A percentile compares a stretch with the other conserved stretches of the same genome.
phyloP scores from a whole-genome alignment of 225 moss, liverwort and hornwort genomes.

The Marchantia polymorpha region DNA sequence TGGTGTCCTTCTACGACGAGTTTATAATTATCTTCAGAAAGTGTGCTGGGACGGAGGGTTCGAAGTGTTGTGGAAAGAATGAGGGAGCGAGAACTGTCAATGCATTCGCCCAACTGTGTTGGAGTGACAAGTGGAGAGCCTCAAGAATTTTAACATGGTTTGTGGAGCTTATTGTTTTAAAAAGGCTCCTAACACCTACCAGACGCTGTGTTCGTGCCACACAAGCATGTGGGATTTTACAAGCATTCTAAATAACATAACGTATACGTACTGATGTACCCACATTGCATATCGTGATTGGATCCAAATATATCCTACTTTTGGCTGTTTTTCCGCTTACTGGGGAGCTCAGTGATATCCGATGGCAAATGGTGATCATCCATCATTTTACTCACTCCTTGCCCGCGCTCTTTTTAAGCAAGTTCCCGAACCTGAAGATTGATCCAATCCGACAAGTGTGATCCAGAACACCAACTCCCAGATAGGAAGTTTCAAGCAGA shows the following conservation, averaged over 20 bases:
- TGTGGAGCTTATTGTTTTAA: background rate
- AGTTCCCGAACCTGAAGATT: background rate
- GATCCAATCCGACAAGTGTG: background rate
- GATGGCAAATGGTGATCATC: background rate
- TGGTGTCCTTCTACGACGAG: background rate
- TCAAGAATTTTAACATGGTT: background rate
- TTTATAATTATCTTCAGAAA: background rate
- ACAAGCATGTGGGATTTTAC: background rate
- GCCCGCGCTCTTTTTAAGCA: background rate
- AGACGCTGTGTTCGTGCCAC: background rate
- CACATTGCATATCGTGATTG: background rate
- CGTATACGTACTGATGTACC: background rate
- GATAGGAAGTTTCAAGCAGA: background rate
- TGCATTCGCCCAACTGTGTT: background rate
- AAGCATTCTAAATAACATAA: background rate
- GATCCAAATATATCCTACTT: background rate
- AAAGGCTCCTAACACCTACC: background rate
- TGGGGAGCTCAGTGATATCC: background rate
- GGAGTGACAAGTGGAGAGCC: background rate
- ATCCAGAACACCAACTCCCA: background rate
- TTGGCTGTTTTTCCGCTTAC: background rate
- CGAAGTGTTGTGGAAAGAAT: background rate
- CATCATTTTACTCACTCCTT: background rate
- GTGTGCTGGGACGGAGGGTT: background rate
- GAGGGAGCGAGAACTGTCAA: background rate